Evolutionary conservation across 148 eudicot species (phyloP).

Genomic region (Selenicereus undatus): DNA sequence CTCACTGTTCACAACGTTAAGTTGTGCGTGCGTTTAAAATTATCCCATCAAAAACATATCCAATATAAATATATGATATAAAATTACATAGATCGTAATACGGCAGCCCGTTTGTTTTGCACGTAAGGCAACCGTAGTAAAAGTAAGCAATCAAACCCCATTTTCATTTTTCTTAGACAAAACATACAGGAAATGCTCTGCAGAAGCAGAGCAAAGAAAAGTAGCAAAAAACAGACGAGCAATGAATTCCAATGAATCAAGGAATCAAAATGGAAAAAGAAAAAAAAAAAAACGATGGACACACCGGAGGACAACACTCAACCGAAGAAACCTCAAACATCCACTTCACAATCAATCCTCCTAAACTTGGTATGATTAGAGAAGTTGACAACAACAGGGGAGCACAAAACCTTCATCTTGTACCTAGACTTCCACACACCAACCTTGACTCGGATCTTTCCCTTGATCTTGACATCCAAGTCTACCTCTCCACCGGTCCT

Average conservation of each 20-base stretch:
- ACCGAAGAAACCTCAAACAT: slow-evolving; percentile 18
- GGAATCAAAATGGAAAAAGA: background rate
- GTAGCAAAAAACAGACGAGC: background rate
- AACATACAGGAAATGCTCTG: background rate
- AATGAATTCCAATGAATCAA: slow-evolving; percentile 1
- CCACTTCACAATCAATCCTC: slow-evolving; percentile 43
- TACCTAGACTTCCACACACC: slow-evolving; percentile 55
- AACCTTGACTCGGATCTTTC: slow-evolving; percentile 51
- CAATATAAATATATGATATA: too few species aligned
- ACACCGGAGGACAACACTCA: too few species aligned
- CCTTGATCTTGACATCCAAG: slow-evolving; percentile 43
- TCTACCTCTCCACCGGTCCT: slow-evolving; percentile 47
- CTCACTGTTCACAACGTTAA: too few species aligned
- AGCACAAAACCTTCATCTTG: slow-evolving; percentile 44
- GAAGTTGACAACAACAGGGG: slow-evolving; percentile 41
- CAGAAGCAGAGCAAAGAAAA: background rate
- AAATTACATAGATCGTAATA: too few species aligned
- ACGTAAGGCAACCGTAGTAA: background rate
- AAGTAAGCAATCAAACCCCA: background rate
- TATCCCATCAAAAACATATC: too few species aligned
- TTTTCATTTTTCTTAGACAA: background rate
- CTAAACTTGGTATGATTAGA: slow-evolving; percentile 36
- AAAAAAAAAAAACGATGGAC: background rate
- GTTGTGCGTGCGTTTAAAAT: too few species aligned
- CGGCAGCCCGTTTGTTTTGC: background rate